phyloP scores from a whole-genome alignment of 176 grass and related monocot genomes.

The Avena atlantica region DNA sequence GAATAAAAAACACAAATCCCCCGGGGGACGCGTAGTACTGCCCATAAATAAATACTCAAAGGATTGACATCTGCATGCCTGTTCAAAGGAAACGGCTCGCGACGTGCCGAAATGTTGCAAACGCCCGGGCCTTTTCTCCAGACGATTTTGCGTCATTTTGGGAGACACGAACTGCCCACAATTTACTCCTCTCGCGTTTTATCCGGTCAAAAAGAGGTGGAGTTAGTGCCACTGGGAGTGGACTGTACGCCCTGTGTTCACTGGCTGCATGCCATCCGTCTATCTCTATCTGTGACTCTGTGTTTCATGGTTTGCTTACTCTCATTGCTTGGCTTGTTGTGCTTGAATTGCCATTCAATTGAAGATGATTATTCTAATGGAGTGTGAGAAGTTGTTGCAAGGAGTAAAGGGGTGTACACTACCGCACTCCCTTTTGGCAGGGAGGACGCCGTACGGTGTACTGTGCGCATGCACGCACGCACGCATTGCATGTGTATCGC shows the following conservation, averaged over 20 bases:
- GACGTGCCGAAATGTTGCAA: slow-evolving; percentile 10
- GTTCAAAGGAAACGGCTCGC: not conserved
- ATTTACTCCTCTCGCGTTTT: not conserved
- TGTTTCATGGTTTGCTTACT: slow-evolving; percentile 14
- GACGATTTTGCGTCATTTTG: not conserved
- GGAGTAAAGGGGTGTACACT: slow-evolving; percentile 41
- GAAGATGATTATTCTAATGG: slow-evolving; percentile 44
- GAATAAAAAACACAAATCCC: no score
- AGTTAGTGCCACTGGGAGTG: slow-evolving; percentile 10
- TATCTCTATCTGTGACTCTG: not conserved
- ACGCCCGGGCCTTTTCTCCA: not conserved
- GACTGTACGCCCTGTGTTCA: not conserved
- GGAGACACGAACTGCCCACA: not conserved
- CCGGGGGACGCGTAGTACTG: no score
- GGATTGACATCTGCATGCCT: not conserved
- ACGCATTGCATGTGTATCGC: not conserved
- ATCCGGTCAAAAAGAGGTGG: slow-evolving; percentile 27
- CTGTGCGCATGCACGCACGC: not conserved
- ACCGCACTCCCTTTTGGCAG: not conserved
- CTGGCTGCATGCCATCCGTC: slow-evolving; percentile 10
- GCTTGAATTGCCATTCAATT: slow-evolving; percentile 42
- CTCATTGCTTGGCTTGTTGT: not conserved
- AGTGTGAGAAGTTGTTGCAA: slow-evolving; percentile 34
- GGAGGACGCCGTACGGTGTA: not conserved
- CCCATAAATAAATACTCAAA: no score